Base-by-base conservation (phyloP, 2,329 filamentous ascomycete genomes). In the Aspergillus calidoustus region DNA sequence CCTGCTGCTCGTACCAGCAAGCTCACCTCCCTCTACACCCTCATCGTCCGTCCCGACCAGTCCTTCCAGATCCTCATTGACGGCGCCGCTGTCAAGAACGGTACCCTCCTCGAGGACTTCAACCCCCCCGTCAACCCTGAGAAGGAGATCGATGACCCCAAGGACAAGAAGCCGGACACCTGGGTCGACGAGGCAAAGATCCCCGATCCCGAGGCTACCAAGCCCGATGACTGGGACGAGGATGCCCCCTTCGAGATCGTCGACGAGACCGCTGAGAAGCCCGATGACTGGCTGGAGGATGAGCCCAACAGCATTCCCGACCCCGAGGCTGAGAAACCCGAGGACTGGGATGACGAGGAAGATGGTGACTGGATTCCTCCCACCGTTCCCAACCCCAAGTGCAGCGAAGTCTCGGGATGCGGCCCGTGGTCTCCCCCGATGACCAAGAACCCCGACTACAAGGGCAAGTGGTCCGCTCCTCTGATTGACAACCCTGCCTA, bases 311-410 rank as follows among this genome's bases (percentile, higher is more conserved):
- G 87, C 68, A 84, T 98, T 64, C 87, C 93, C 61, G 95, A 99
- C 83, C 95, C 95, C 59, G 93, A 97, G 83, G 93, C 94, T 55
- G 85, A 91, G 84, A 99, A 98, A 90, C 95, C 95, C 66, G 93
- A 97, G 82, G 95, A 98, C 78, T 99, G 95, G 95, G 94, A 97
- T 82, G 94, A 99, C 63, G 95, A 99, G 84, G 95, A 99, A 84
- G 95, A 99, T 79, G 95, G 95, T 79, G 95, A 99, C 84, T 99
- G 93, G 93, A 80, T 96, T 69, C 83, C 93, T 56, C 95, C 94
- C 61, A 93, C 89, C 59, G 88, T 99, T 59, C 87, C 92, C 77
- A 98, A 99, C 88, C 91, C 94, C 80, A 97, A 97, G 88, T 98
- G 95, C 77, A 87, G 89, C 68, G 94, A 98, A 62, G 91, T 84